Evolutionary conservation across 164 flowering plant species (phyloP).

Genomic region (Vitis vinifera): DNA sequence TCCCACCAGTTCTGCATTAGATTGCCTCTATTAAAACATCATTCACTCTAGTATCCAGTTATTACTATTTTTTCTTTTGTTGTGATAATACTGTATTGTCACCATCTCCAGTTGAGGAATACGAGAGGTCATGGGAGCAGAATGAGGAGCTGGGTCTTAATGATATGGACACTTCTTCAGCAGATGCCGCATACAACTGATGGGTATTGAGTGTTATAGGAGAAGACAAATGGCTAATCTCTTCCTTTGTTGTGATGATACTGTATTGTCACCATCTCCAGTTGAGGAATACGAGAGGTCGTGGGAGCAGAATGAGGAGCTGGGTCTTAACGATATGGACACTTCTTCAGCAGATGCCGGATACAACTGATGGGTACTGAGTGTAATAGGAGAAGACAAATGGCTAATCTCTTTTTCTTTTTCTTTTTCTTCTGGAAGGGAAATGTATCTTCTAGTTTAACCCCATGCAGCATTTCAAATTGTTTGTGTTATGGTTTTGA

Average conservation of each 20-base stretch:
- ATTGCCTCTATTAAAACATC: too few relatives aligned
- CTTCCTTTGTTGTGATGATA: neutral
- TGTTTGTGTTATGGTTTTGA: too few relatives aligned
- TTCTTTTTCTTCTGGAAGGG: too few relatives aligned
- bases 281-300: constrained; percentile 89
- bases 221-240: too few relatives aligned
- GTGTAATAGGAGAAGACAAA: too few relatives aligned
- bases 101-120: constrained; percentile 67
- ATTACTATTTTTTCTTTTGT: neutral
- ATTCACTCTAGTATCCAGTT: too few relatives aligned
- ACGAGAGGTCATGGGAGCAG: constrained; percentile 94
- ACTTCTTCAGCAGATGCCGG: constrained; percentile 88
- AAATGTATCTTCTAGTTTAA: too few relatives aligned
- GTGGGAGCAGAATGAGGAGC: constrained; percentile 95
- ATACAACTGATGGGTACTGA: constrained; percentile 20
- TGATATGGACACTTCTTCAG: constrained; percentile 89
- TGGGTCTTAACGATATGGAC: constrained; percentile 94
- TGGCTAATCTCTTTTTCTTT: too few relatives aligned
- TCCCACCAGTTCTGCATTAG: too few relatives aligned
- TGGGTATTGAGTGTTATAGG: too few relatives aligned
- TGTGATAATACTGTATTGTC: neutral
- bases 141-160: constrained; percentile 94
- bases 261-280: constrained; percentile 22
- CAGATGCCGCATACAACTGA: constrained; percentile 66
- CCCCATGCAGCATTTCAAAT: too few relatives aligned